Evolutionary conservation across 352 stramenopile species (phyloP), one percentile per base, ranked within the genome.

Genomic region (Pythium plurisporium): DNA sequence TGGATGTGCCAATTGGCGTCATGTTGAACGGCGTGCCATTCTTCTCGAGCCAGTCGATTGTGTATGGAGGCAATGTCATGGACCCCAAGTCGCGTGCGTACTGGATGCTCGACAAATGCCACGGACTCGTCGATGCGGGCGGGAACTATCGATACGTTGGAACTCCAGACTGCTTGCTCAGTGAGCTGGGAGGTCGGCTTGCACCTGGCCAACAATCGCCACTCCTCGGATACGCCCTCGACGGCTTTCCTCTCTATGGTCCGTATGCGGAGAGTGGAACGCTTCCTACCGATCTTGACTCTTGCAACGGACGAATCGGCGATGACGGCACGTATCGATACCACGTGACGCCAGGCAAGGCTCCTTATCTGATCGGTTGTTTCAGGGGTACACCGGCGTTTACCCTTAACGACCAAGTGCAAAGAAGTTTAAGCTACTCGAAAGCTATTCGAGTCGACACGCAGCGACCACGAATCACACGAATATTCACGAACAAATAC

Each of bases 101-200:
- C 36, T 53, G 65, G 5, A 56, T 89, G 25, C 27, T 90, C 19
- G 83, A 89, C 56, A 84, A 82, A 47, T 93, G 83, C 65, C 79
- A 90, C 37, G 80, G 80, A 15, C 65, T 88, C 0, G 75, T 88
- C 8, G 75, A 87, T 51, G 52, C 51, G 1, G 78, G 75, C 2
- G 79, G 80, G 3, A 69, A 87, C n/a, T 93, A 93, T 40, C 65
- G 78, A 10, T 93, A 88, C 60, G 87, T 90, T 37, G 82, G 56
- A 0, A 76, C 77, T 1, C 83, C 83, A 0, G 78, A 89, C 38
- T 93, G 80, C 46, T 44, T 93, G 8, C 67, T 91, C 1, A 40
- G 55, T 0, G 66, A 86, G 30, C 60, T 91, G 8, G 70, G 70
- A 22, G 66, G 63, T 1, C 25, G 33, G 36, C 64, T 64, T 14